Conservation (phyloP, 352 stramenopile species). For the Globisporangium parvum region DNA sequence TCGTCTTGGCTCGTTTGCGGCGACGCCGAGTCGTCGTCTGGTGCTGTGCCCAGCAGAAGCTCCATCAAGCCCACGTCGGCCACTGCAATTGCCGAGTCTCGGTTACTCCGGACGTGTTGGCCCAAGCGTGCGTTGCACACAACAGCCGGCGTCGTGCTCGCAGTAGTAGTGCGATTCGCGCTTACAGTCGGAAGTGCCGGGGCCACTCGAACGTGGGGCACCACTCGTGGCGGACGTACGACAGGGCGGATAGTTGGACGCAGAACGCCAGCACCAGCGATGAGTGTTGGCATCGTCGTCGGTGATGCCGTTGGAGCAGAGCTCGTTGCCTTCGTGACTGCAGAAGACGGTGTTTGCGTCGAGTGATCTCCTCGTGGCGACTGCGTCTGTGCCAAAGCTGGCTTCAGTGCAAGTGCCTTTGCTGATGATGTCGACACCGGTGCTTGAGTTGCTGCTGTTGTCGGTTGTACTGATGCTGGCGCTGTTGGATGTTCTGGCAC, state of each 20-base stretch:
- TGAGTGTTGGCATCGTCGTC: neutral
- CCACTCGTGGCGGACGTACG: neutral
- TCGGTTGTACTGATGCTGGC: neutral
- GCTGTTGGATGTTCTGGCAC: too few relatives aligned
- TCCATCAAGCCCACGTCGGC: constrained; percentile 1
- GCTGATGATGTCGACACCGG: too few relatives aligned
- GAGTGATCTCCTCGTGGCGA: neutral
- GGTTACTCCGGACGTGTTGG: neutral
- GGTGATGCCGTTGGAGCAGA: neutral
- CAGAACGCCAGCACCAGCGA: neutral
- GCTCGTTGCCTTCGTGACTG: neutral
- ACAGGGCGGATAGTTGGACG: neutral
- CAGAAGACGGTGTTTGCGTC: neutral
- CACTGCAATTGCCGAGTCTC: neutral
- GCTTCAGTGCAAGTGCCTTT: too few relatives aligned
- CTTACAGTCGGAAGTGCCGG: neutral
- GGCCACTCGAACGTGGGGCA: neutral
- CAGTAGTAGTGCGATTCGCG: too few relatives aligned
- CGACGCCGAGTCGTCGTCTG: neutral
- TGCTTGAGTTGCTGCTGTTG: too few relatives aligned
- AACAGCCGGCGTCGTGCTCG: neutral
- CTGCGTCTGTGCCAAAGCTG: neutral
- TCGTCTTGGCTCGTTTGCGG: constrained; percentile 13
- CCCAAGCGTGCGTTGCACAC: neutral
- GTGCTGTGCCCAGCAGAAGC: neutral